Evolutionary conservation across 169 alveolate genomes (phyloP).

Genomic region (Plasmodium fragile): DNA sequence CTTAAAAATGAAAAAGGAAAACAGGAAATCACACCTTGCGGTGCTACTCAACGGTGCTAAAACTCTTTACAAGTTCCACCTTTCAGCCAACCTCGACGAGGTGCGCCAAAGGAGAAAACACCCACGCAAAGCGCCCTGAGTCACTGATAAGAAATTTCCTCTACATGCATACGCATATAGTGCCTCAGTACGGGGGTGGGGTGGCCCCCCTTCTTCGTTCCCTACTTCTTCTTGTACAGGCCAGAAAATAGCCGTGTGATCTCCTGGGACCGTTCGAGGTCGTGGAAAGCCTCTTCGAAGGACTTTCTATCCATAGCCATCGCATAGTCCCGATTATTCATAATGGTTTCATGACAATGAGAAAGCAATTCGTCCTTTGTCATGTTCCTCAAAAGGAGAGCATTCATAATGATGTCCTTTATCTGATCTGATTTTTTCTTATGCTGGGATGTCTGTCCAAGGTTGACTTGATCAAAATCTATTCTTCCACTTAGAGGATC

Average conservation of each 20-base stretch:
- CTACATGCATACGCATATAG: background rate
- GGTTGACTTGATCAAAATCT: conserved; percentile 95
- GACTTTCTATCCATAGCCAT: conserved; percentile 70
- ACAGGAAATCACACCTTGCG: background rate
- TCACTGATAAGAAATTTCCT: background rate
- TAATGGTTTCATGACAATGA: conserved; percentile 65
- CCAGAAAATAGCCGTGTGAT: conserved; percentile 74
- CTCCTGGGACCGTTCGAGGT: conserved; percentile 70
- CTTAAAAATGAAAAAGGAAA: background rate
- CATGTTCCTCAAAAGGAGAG: conserved; percentile 64
- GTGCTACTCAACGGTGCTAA: background rate
- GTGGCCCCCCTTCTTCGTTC: too few species aligned
- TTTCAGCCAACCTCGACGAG: background rate
- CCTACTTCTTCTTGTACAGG: conserved; percentile 52
- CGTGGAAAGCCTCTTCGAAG: conserved; percentile 76
- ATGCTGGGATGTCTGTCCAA: conserved; percentile 89
- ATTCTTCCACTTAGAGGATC: conserved; percentile 98
- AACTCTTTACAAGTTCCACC: background rate
- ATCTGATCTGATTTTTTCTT: conserved; percentile 72
- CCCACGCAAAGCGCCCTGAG: background rate
- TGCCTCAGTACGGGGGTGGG: background rate
- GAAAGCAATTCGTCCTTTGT: conserved; percentile 69
- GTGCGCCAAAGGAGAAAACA: background rate
- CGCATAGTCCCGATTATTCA: conserved; percentile 52
- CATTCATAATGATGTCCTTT: conserved; percentile 69